A percentile compares a stretch with the other conserved stretches of the same genome.
phyloP scores from a whole-genome alignment of 2,329 filamentous ascomycete species.

The Pseudogymnoascus destructans region DNA sequence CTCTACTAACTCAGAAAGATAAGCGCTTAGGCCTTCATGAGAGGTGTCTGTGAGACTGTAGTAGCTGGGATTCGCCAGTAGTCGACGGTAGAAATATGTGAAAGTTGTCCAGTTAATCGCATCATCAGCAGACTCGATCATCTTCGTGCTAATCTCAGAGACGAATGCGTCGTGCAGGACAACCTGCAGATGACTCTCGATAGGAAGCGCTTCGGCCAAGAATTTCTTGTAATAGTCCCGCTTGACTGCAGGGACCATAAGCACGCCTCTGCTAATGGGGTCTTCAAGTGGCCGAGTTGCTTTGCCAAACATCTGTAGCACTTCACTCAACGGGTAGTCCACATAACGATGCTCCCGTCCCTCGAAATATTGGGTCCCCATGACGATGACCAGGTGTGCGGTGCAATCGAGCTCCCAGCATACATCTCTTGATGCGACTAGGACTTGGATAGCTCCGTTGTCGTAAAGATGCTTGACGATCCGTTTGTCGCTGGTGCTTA shows the following conservation, averaged over 20 bases:
- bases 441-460: constrained; percentile 57
- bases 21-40: constrained; percentile 85
- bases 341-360: constrained; percentile 94
- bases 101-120: constrained; percentile 98
- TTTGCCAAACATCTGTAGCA: constrained; percentile 97
- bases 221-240: constrained; percentile 99
- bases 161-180: constrained; percentile 95
- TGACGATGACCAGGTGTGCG: constrained; percentile 84
- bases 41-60: constrained; percentile 82
- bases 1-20: constrained; percentile 89
- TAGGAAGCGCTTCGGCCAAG: constrained; percentile 84
- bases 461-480: constrained; percentile 87
- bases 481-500: constrained; percentile 77
- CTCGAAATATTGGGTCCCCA: constrained; percentile 97
- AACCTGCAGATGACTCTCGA: constrained; percentile 85
- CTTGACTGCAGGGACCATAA: constrained; percentile 92
- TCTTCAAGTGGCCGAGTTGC: constrained; percentile 68
- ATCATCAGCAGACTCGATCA: constrained; percentile 88
- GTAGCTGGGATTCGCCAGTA: constrained; percentile 92
- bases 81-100: constrained; percentile 91
- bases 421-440: constrained; percentile 70
- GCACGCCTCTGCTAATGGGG: constrained; percentile 73
- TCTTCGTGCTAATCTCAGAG: constrained; percentile 91
- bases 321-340: constrained; percentile 86
- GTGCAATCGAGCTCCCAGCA: constrained; percentile 89